phyloP scores from a whole-genome alignment of 2,329 filamentous ascomycete genomes.

The Trichoderma sp. region DNA sequence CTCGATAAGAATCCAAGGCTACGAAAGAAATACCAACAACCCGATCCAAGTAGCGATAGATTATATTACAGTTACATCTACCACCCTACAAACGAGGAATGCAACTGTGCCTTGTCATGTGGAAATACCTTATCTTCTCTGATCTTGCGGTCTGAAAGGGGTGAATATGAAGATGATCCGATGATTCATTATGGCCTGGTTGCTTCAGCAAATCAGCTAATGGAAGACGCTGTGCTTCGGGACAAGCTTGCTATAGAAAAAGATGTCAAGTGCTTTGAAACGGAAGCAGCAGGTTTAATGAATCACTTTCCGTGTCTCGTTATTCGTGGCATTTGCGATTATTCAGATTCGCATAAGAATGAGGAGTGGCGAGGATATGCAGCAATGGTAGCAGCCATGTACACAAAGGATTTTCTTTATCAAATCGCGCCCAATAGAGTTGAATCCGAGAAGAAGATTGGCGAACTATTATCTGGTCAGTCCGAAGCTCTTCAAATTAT shows the following conservation, averaged over 20 bases:
- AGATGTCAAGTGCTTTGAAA: background rate
- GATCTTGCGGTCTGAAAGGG: background rate
- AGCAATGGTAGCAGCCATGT: background rate
- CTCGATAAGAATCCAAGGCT: background rate
- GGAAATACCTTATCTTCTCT: background rate
- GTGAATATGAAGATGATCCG: background rate
- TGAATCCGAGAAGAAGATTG: background rate
- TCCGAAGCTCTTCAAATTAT: fast-evolving
- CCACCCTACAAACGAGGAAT: background rate
- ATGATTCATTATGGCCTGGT: background rate
- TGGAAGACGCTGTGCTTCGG: background rate
- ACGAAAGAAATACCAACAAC: background rate
- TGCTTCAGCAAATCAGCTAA: background rate
- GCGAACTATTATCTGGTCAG: background rate
- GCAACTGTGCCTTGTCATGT: fast-evolving
- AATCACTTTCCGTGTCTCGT: background rate
- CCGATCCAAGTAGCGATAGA: background rate
- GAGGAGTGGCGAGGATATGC: background rate
- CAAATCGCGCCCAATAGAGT: background rate
- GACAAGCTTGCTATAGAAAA: background rate
- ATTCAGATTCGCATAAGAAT: background rate
- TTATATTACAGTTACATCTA: background rate
- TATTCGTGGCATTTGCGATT: background rate
- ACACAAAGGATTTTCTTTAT: background rate
- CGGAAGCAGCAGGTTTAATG: background rate